Base-by-base conservation (phyloP, 2,329 filamentous ascomycete species). In the Fusarium verticillioides region DNA sequence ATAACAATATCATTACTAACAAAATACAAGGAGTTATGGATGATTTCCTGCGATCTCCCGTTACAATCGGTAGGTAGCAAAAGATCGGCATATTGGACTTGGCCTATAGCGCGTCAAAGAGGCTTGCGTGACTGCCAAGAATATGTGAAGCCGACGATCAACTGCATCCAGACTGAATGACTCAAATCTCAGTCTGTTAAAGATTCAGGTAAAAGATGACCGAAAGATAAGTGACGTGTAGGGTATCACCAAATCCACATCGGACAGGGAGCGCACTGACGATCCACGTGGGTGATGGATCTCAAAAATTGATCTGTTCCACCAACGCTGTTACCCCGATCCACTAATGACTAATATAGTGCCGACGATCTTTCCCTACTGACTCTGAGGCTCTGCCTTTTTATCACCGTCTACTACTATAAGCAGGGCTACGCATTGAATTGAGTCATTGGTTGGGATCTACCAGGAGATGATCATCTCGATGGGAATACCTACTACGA, bases 151-250 rank as follows among this genome's bases (percentile, higher is more conserved):
- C 16, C 4, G 15, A 4, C 47, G 30, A 34, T 50, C 30, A 10
- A 34, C 11, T 2, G 4, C 1, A 34, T 32, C 10, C 0, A 42
- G 5, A n/a, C 16, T 2, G 2, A 1, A 23, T 2, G 18, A 23
- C 37, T 32, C 3, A 43, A 57, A 4, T 28, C 21, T 58, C n/a
- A 49, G 19, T 12, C 26, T 15, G 9, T 30, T 19, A 10, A n/a
- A 19, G 42, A 28, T 37, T 15, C 32, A 36, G 43, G 26, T 15
- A 50, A 40, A 52, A 23, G 18, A 60, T 28, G 15, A 15, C 18
- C 23, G 36, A 26, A 42, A 21, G 18, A n/a, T 1, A n/a, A 39
- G n/a, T 53, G 28, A 42, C 36, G 4, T 26, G 21, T 32, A 32
- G 32, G n/a, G 57, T 40, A 52, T 52, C 16, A n/a, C 3, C 34